Conservation (phyloP, 306 rosid species). For the Parietaria judaica region DNA sequence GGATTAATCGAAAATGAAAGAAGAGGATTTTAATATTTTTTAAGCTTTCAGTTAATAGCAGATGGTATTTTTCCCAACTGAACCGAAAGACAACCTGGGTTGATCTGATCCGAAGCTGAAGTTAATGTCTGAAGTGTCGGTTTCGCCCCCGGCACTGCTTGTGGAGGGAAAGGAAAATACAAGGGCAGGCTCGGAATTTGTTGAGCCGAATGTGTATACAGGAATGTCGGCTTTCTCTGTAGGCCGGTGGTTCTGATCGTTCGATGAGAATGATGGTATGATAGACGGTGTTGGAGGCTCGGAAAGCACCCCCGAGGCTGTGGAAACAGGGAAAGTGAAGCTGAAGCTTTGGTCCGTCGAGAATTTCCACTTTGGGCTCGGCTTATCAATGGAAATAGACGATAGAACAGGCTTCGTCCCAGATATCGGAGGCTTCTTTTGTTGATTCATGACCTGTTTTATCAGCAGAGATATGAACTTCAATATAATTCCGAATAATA, state of each 20-base stretch:
- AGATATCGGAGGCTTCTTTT: conserved; percentile 30
- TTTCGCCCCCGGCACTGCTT: conserved; percentile 27
- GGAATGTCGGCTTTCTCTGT: conserved; percentile 33
- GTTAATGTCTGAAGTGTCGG: conserved; percentile 38
- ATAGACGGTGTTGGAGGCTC: conserved; percentile 86
- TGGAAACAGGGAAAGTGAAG: conserved; percentile 75
- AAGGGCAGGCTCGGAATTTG: conserved; percentile 34
- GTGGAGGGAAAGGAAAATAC: conserved; percentile 74
- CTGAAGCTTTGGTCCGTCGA: conserved; percentile 48
- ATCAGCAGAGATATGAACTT: neutral
- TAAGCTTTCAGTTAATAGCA: conserved; percentile 30
- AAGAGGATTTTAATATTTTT: too few relatives aligned
- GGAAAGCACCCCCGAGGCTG: conserved; percentile 36
- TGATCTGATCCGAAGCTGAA: conserved; percentile 65
- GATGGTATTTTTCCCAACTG: conserved; percentile 41
- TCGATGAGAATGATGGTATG: conserved; percentile 38
- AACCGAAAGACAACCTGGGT: conserved; percentile 43
- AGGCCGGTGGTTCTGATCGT: conserved; percentile 22
- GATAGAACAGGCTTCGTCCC: conserved; percentile 48
- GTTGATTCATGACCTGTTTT: conserved; percentile 18
- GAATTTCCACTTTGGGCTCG: conserved; percentile 43
- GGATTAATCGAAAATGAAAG: too few relatives aligned
- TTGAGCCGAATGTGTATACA: conserved; percentile 49
- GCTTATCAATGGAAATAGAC: conserved; percentile 55
- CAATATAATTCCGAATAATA: neutral